phyloP scores from a whole-genome alignment of 202 grass and related monocot species.

The Digitaria exilis region DNA sequence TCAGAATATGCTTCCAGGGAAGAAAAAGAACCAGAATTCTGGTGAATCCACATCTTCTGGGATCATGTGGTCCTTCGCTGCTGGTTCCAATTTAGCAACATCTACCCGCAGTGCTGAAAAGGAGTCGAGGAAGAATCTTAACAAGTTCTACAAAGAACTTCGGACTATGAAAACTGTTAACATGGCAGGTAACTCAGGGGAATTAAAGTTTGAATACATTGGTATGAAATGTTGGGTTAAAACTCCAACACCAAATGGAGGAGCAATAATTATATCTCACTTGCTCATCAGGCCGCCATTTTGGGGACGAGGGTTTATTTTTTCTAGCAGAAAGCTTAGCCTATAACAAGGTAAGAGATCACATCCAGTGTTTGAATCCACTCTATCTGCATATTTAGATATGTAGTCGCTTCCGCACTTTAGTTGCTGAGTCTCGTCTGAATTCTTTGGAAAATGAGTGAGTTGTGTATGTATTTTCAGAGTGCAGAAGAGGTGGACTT shows the following conservation, averaged over 20 bases:
- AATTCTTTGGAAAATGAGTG: constrained; percentile 24
- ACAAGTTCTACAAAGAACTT: constrained; percentile 80
- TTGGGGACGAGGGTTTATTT: constrained; percentile 93
- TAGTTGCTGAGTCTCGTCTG: constrained; percentile 1
- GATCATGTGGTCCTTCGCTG: constrained; percentile 75
- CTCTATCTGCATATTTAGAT: neutral
- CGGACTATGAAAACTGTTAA: constrained; percentile 72
- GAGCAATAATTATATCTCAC: constrained; percentile 3
- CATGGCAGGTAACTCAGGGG: constrained; percentile 72
- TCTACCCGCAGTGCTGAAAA: constrained; percentile 54
- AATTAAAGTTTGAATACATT: constrained; percentile 5
- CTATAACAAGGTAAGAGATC: constrained; percentile 80
- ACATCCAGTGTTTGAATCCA: constrained; percentile 12
- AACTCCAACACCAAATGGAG: neutral
- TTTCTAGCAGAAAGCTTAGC: constrained; percentile 98
- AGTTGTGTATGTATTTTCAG: constrained; percentile 50
- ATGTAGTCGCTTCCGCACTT: constrained; percentile 1
- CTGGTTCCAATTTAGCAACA: constrained; percentile 76
- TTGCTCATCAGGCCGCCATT: constrained; percentile 74
- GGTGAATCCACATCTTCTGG: constrained; percentile 33
- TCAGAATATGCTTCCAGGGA: constrained; percentile 58
- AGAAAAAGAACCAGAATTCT: constrained; percentile 43
- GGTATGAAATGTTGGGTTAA: constrained; percentile 5
- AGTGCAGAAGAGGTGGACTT: constrained; percentile 94
- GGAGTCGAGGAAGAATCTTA: constrained; percentile 79